Evolutionary conservation across 1,139 yeast species (phyloP).

Genomic region (Geotrichum carabidarum): DNA sequence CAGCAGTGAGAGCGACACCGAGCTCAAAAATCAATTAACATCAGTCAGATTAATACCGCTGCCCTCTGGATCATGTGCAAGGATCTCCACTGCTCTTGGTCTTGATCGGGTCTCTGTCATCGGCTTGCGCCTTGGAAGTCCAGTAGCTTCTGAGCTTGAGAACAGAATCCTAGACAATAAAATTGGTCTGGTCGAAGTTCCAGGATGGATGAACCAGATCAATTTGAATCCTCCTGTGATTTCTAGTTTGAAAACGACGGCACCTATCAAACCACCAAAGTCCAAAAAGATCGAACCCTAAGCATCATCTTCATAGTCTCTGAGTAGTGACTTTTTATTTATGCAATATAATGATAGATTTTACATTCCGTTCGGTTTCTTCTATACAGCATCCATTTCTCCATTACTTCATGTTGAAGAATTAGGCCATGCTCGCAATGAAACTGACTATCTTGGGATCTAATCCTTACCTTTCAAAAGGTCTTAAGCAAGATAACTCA

Average conservation of each 20-base stretch:
- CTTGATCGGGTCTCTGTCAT: constrained; percentile 9
- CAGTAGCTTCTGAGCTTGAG: constrained; percentile 2
- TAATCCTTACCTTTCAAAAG: too few relatives aligned
- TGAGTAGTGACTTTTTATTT: neutral
- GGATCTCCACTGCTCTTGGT: constrained; percentile 7
- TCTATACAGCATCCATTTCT: too few relatives aligned
- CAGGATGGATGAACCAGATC: constrained; percentile 16
- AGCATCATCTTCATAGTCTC: neutral
- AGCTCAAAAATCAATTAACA: neutral
- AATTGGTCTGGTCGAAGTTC: constrained; percentile 8
- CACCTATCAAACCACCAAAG: constrained; percentile 10
- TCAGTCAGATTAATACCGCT: constrained; percentile 12
- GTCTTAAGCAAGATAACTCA: too few relatives aligned
- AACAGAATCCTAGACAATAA: neutral
- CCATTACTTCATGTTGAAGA: too few relatives aligned
- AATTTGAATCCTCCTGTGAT: constrained; percentile 11
- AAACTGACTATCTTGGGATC: too few relatives aligned
- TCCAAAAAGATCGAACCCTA: neutral
- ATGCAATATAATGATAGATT: too few relatives aligned
- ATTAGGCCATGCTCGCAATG: too few relatives aligned
- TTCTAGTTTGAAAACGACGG: constrained; percentile 11
- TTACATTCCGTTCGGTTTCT: too few relatives aligned
- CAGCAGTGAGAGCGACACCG: neutral
- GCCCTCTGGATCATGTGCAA: constrained; percentile 10
- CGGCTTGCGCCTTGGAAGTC: constrained; percentile 7